Evolutionary conservation across 1,284 basidiomycete genomes (phyloP).

Genomic region (Sporisorium scitamineum): DNA sequence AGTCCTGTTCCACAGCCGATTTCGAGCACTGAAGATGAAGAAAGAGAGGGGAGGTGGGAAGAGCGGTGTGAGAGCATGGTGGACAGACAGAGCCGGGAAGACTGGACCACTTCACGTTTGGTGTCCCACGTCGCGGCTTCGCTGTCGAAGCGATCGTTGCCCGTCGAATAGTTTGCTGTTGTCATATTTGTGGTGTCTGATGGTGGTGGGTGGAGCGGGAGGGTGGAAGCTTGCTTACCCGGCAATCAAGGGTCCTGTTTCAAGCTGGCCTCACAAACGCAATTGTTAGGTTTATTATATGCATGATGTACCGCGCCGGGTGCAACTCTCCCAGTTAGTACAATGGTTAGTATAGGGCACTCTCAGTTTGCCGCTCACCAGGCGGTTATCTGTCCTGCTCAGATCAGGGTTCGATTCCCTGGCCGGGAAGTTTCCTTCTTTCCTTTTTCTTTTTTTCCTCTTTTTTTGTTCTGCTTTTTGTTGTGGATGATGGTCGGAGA

Average conservation of each 20-base stretch:
- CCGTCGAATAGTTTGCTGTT: conserved; percentile 47
- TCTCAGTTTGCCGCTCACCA: conserved; percentile 11
- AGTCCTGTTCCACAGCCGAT: conserved; percentile 50
- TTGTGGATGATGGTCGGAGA: too few species aligned
- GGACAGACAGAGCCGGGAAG: conserved; percentile 29
- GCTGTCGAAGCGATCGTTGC: conserved; percentile 46
- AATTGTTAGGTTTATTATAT: too few species aligned
- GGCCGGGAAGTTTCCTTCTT: conserved; percentile 42
- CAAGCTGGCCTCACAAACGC: too few species aligned
- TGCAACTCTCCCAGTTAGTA: conserved; percentile 28
- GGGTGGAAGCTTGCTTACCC: conserved; percentile 8
- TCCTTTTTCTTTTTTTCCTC: neutral
- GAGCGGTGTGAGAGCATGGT: conserved; percentile 16
- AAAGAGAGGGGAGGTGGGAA: conserved; percentile 12
- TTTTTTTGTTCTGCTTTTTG: neutral
- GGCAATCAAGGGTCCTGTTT: conserved; percentile 14
- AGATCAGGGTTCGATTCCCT: conserved; percentile 56
- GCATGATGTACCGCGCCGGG: neutral
- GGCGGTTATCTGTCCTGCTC: conserved; percentile 30
- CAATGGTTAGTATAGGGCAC: conserved; percentile 48
- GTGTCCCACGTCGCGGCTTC: conserved; percentile 47
- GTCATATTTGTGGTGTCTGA: neutral
- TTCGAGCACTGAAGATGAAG: conserved; percentile 22
- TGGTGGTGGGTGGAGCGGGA: neutral
- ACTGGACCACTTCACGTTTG: conserved; percentile 43